Evolutionary conservation across 148 eudicot genomes (phyloP).

Genomic region (Dysphania ambrosioides): DNA sequence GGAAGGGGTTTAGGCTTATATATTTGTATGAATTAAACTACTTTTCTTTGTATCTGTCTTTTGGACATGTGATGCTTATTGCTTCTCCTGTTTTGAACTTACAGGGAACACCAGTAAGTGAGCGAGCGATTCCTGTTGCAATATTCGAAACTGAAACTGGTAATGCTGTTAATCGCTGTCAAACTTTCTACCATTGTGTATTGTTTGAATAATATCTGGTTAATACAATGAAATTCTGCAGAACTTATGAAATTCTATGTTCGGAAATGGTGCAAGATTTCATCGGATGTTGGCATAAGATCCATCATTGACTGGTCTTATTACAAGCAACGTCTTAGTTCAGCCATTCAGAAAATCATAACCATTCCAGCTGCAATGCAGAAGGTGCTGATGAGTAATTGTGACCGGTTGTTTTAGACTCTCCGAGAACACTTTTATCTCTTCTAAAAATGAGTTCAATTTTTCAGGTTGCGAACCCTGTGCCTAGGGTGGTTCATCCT

Average conservation of each 20-base stretch:
- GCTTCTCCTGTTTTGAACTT: conserved; percentile 21
- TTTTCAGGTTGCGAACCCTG: conserved; percentile 90
- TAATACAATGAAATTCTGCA: conserved; percentile 34
- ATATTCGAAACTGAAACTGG: conserved; percentile 91
- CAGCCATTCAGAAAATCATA: conserved; percentile 90
- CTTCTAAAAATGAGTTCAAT: conserved; percentile 20
- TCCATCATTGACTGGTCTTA: conserved; percentile 98
- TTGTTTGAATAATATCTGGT: conserved; percentile 12
- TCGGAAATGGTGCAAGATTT: conserved; percentile 95
- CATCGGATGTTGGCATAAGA: conserved; percentile 78
- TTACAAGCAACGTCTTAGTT: conserved; percentile 91
- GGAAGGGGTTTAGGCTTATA: too few relatives aligned
- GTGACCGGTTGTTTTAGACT: not conserved
- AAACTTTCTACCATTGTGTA: not conserved
- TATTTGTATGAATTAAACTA: not conserved
- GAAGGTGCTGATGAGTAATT: conserved; percentile 56
- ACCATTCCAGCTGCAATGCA: conserved; percentile 99
- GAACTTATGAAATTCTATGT: conserved; percentile 86
- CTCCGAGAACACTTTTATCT: conserved; percentile 8
- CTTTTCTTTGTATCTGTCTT: not conserved
- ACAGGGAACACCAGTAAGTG: conserved; percentile 97
- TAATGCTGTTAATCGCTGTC: conserved; percentile 29
- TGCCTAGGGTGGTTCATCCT: conserved; percentile 97
- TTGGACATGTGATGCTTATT: conserved; percentile 13
- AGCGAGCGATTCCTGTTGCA: conserved; percentile 98